Evolutionary conservation across 169 alveolate genomes (phyloP).

Genomic region (Theileria parva): DNA sequence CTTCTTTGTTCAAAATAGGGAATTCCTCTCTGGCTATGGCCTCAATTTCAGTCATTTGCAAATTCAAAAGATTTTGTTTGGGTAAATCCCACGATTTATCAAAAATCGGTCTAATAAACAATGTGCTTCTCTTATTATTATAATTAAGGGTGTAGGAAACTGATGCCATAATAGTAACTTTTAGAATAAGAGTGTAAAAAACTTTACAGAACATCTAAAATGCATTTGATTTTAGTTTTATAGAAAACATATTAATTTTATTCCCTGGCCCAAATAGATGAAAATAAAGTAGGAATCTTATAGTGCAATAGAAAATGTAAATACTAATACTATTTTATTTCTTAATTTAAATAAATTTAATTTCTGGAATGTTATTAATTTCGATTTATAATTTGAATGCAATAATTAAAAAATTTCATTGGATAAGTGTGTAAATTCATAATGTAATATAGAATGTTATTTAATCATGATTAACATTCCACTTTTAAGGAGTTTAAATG

Average conservation of each 20-base stretch:
- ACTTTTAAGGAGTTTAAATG: background rate
- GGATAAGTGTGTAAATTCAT: background rate
- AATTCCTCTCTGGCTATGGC: constrained; percentile 18
- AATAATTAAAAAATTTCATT: background rate
- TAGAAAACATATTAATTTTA: background rate
- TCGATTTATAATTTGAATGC: background rate
- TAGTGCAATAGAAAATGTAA: background rate
- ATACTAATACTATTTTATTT: too few relatives aligned
- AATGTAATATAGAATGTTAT: background rate
- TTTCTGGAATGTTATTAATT: background rate
- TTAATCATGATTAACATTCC: background rate
- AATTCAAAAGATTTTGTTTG: background rate
- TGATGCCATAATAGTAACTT: background rate
- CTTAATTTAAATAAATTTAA: too few relatives aligned
- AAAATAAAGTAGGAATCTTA: background rate
- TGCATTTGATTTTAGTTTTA: background rate
- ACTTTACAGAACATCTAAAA: background rate
- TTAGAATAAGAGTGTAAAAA: background rate
- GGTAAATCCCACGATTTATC: background rate
- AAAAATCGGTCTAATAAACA: background rate
- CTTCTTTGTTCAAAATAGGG: constrained; percentile 1
- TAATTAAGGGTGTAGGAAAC: background rate
- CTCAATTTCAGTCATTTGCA: background rate
- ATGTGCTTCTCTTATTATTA: background rate
- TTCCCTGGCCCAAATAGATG: background rate